Percentiles rank a stretch among this genome's conserved stretches.
phyloP scores from a whole-genome alignment of 805 yeast genomes.

The Cephaloascus fragrans region DNA sequence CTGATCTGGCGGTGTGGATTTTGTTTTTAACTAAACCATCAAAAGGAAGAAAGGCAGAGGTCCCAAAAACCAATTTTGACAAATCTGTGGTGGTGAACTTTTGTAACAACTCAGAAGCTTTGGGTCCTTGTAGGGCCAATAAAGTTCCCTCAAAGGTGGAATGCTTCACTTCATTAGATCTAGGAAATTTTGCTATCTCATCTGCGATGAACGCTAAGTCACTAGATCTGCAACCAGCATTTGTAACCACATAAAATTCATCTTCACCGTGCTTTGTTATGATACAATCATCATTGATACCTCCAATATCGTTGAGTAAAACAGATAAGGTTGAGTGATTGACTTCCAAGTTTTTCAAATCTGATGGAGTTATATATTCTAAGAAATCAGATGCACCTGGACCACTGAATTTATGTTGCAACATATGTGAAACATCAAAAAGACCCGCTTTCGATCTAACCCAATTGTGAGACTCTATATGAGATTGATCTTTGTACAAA shows the following conservation, averaged over 20 bases:
- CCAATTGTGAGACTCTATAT: slow-evolving; percentile 92
- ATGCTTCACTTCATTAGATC: slow-evolving; percentile 25
- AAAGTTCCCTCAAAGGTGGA: slow-evolving; percentile 58
- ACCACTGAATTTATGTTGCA: slow-evolving; percentile 78
- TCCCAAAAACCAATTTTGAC: slow-evolving; percentile 63
- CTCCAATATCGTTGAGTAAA: slow-evolving; percentile 57
- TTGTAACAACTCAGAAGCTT: slow-evolving; percentile 58
- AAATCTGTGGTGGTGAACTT: slow-evolving; percentile 54
- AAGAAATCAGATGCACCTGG: slow-evolving; percentile 55
- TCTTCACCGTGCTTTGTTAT: slow-evolving; percentile 77
- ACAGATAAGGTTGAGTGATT: slow-evolving; percentile 71
- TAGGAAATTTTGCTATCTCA: slow-evolving; percentile 30
- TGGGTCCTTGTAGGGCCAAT: slow-evolving; percentile 90
- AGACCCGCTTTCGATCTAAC: slow-evolving; percentile 81
- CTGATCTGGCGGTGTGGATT: slow-evolving; percentile 85
- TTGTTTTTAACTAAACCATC: slow-evolving; percentile 29
- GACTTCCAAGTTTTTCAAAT: slow-evolving; percentile 45
- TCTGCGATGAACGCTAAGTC: slow-evolving; percentile 56
- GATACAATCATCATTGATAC: slow-evolving; percentile 90
- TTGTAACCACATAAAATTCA: slow-evolving; percentile 81
- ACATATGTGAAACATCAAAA: slow-evolving; percentile 96
- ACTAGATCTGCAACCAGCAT: slow-evolving; percentile 88
- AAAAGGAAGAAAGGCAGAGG: slow-evolving; percentile 38
- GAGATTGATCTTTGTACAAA: slow-evolving; percentile 72
- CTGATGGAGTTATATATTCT: slow-evolving; percentile 83